Base-by-base conservation (phyloP, 352 stramenopile species). In the Phytophthora europaea region DNA sequence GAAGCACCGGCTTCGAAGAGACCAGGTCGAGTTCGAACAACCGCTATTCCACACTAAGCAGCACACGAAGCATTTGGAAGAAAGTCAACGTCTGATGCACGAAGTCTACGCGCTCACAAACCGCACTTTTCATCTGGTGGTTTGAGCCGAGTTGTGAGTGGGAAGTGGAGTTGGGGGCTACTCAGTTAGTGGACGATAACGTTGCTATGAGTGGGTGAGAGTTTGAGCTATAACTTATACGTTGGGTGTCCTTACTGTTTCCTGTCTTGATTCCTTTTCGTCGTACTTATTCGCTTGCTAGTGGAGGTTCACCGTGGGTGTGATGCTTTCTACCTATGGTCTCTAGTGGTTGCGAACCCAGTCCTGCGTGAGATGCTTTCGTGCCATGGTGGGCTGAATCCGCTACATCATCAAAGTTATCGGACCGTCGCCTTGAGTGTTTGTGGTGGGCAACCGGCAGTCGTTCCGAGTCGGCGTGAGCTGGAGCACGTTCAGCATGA, bases 371-470 rank as follows among this genome's bases (percentile, higher is more conserved):
- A 20, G 38, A 26, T 56, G 52, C 55, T 73, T 73, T 76, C 4
- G 63, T 55, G 20, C 50, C 34, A 56, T 76, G 64, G 58, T 81
- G 66, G 34, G 57, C 43, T 51, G 52, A 54, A 51, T 82, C 73
- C 22, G 69, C 75, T 61, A 63, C 68, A n/a, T 83, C 78, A 36
- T 81, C 72, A 45, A 63, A 73, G 57, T 85, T 82, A 53, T 88
- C 80, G 15, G 83, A 88, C 48, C 80, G 79, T 78, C 83, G 70
- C 55, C 83, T 70, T 33, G 70, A 74, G 26, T 76, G 73, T 51
- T 90, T 90, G 52, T 78, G 80, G 38, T 88, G 79, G 10, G 83
- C 72, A 31, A 85, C 47, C 0, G 82, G 82, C 34, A 90, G 72
- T 64, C 73, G 80, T 38, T 90, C 82, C 18, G 61, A 78, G 36